Conservation (phyloP, 73 alveolate species). For the Uronychia binucleata region DNA sequence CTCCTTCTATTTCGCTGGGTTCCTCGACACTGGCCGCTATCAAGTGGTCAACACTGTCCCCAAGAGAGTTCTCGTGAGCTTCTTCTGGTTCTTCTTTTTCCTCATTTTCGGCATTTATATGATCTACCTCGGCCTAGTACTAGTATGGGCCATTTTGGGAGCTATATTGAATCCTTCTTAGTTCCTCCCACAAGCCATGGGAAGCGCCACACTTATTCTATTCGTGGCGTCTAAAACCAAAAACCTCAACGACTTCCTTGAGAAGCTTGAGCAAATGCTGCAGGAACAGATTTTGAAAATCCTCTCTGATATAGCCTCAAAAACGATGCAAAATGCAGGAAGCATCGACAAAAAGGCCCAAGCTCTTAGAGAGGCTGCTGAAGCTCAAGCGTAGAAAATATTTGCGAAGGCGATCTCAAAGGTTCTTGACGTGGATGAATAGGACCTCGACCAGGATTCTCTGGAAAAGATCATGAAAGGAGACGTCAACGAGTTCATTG, state of each 20-base stretch:
- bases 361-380: background rate
- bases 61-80: background rate
- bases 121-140: conserved; percentile 1
- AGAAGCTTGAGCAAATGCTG: background rate
- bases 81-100: conserved; percentile 9
- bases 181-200: conserved; percentile 13
- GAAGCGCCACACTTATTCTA: background rate
- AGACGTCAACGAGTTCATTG: background rate
- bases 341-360: background rate
- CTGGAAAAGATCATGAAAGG: conserved; percentile 5
- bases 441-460: background rate
- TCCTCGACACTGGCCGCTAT: conserved; percentile 3
- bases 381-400: background rate
- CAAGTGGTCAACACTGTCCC: background rate
- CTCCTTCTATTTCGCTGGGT: conserved; percentile 16
- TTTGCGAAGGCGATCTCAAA: background rate
- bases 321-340: background rate
- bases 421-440: background rate
- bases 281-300: background rate
- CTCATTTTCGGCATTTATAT: background rate
- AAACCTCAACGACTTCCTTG: background rate
- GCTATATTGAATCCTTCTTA: conserved; percentile 21
- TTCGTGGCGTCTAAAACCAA: background rate
- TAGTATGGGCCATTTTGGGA: conserved; percentile 28
- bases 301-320: background rate